Percentiles rank a stretch among this genome's conserved stretches.
These are phyloP conservation scores for Diaporthe ampelina DNA, from an alignment of 2,329 filamentous ascomycete species.

Conservation along the genomic window DNA sequence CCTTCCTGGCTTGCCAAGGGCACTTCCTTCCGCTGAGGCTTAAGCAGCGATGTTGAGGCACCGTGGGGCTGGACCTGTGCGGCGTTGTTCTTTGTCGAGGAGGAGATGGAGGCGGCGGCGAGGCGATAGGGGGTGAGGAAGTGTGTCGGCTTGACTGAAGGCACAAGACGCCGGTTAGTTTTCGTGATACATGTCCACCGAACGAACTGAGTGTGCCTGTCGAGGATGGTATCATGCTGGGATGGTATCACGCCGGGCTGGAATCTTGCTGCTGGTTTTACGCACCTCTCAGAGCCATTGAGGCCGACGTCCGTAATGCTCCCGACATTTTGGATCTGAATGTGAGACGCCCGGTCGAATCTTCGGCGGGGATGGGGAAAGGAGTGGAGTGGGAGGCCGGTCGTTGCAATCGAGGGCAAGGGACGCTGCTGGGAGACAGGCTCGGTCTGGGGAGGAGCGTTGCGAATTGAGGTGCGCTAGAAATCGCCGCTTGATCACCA, in stretches of 20 bases:
- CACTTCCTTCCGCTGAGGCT: constrained; percentile 76
- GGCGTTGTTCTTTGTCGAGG: constrained; percentile 74
- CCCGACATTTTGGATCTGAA: constrained; percentile 58
- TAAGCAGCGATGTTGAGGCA: constrained; percentile 63
- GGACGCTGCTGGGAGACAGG: not conserved
- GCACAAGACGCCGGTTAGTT: constrained; percentile 42
- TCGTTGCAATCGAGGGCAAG: not conserved
- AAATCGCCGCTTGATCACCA: constrained; percentile 40
- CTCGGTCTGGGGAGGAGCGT: constrained; percentile 6
- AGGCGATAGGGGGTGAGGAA: constrained; percentile 75
- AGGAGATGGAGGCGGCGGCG: constrained; percentile 75
- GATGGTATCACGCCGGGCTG: constrained; percentile 1
- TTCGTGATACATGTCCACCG: not conserved
- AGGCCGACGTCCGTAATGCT: constrained; percentile 64
- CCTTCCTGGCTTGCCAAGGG: constrained; percentile 82
- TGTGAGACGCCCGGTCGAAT: not conserved
- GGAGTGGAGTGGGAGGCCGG: constrained; percentile 19
- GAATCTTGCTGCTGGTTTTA: constrained; percentile 37
- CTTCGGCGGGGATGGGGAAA: not conserved
- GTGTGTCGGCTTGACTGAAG: constrained; percentile 74
- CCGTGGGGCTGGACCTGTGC: constrained; percentile 61
- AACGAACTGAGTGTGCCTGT: not conserved
- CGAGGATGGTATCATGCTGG: not conserved
- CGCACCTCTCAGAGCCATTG: constrained; percentile 67
- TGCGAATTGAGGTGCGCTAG: constrained; percentile 33